These are phyloP conservation scores for Talaromyces atroroseus DNA, from an alignment of 2,329 filamentous ascomycete species.

Conservation along the genomic window DNA sequence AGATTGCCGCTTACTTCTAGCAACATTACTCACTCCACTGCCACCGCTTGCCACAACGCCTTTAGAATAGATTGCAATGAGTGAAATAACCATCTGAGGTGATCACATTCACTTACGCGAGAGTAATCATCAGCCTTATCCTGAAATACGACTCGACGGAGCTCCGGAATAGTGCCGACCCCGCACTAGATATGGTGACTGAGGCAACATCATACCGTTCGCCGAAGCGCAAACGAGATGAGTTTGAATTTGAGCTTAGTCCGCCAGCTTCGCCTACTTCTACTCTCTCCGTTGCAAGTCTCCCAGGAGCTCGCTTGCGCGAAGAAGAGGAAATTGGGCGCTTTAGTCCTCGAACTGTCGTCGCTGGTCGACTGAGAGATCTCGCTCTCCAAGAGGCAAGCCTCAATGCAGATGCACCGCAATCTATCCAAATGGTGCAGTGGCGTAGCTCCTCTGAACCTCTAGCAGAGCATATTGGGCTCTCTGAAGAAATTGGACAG, in stretches of 20 bases:
- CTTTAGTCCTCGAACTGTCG: conserved; percentile 35
- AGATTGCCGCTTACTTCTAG: not conserved
- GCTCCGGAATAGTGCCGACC: conserved; percentile 16
- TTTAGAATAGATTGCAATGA: not conserved
- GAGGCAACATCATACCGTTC: conserved; percentile 24
- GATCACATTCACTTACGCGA: not conserved
- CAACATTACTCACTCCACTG: not conserved
- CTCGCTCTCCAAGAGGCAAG: conserved; percentile 31
- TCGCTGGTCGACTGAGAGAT: conserved; percentile 36
- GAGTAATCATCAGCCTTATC: not conserved
- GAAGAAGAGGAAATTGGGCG: conserved; percentile 29
- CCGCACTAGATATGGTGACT: conserved; percentile 26
- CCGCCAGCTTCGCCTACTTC: conserved; percentile 30
- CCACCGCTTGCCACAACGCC: not conserved
- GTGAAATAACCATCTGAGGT: not conserved
- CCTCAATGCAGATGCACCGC: not conserved
- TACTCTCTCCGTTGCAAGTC: conserved; percentile 25
- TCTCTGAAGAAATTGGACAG: conserved; percentile 5
- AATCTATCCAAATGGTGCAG: not conserved
- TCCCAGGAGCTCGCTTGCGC: conserved; percentile 26
- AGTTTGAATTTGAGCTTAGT: conserved; percentile 22
- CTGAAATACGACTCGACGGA: not conserved
- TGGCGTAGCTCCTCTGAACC: not conserved
- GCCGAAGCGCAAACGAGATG: conserved; percentile 32
- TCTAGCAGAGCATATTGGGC: not conserved